Base-by-base conservation (phyloP, 2,329 filamentous ascomycete genomes). In the Ophiostoma perfectum region DNA sequence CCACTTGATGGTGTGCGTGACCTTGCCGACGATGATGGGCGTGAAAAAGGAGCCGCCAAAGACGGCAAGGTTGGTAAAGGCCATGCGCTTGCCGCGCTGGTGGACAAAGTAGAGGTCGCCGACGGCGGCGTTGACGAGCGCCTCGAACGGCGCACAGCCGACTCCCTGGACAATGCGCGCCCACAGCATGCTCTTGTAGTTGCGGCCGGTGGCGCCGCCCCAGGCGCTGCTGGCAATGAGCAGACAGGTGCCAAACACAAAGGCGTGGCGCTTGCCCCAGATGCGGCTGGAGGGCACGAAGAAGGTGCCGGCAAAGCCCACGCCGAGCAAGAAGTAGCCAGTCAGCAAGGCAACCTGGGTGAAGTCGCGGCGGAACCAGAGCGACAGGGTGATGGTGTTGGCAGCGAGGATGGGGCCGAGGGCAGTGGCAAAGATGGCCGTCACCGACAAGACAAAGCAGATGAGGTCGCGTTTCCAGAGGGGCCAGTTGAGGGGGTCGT, bases 71-170 rank as follows among this genome's bases (percentile, higher is more conserved):
- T 87, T 84, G 67, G 85, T 81, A 67, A 96, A 82, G 0, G 94
- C 94, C 94, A 97, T 97, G 68, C 93, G 86, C 73, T 90, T 86
- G 44, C 93, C 93, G 66, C 91, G 85, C 81, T 66, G 69, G 79
- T 94, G 94, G 39, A 97, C 92, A 77, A 89, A 95, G 78, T 94
- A 97, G 66, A 98, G 77, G 77, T 98, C 94, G 55, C 93, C 94
- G 6, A 97, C 91, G 65, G 88, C 89, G 0, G 92, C 92, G 77
- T 96, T 97, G 69, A 97, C 89, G 38, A 97, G 81, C 0, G 91
- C 91, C 78, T 98, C 94, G 72, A 95, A 97, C 0, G 94, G 93
- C 8, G 93, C 93, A 18, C 93, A 83, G 0, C 90, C 93, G 60
- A 97, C 84, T 27, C 94, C 94, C 78, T 97, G 94, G 68, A 96